A percentile compares a stretch with the other conserved stretches of the same genome.
Evolutionary conservation across 805 yeast genomes (phyloP).

Genomic region (Candida montana): DNA sequence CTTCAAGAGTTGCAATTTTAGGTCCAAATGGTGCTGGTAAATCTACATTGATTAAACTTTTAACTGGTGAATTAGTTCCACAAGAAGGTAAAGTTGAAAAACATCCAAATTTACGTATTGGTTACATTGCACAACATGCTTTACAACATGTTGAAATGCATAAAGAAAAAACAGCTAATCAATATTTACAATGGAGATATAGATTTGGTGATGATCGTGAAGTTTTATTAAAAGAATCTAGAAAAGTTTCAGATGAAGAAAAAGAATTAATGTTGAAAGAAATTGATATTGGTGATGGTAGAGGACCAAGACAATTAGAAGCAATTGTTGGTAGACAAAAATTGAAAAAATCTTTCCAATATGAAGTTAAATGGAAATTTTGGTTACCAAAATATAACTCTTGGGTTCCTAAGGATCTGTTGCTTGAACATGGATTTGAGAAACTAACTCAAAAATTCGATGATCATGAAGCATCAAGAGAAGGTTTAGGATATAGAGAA

Average conservation of each 20-base stretch:
- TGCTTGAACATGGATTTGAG: constrained; percentile 79
- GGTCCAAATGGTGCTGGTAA: constrained; percentile 99
- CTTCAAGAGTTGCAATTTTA: constrained; percentile 94
- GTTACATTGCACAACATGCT: constrained; percentile 98
- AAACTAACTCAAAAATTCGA: constrained; percentile 94
- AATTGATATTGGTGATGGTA: constrained; percentile 78
- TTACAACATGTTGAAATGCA: constrained; percentile 95
- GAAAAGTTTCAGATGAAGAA: constrained; percentile 80
- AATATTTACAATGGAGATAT: constrained; percentile 97
- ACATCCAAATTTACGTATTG: constrained; percentile 96
- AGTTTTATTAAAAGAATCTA: constrained; percentile 85
- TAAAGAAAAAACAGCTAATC: constrained; percentile 96
- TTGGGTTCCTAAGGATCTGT: constrained; percentile 82
- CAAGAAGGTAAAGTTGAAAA: constrained; percentile 87
- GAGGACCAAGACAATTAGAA: constrained; percentile 84
- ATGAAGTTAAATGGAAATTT: constrained; percentile 89
- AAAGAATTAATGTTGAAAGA: constrained; percentile 70
- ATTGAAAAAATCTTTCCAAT: constrained; percentile 92
- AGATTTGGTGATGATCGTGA: constrained; percentile 98
- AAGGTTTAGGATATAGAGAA: constrained; percentile 97
- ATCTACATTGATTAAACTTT: constrained; percentile 86
- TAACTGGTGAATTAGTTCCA: constrained; percentile 90
- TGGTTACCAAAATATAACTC: constrained; percentile 93
- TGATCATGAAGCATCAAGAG: constrained; percentile 98
- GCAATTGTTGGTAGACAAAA: constrained; percentile 97